Percentiles rank a stretch among this genome's conserved stretches.
Evolutionary conservation across 192 early-diverging fungal species (phyloP).

Genomic region (Backusella psychrophila): DNA sequence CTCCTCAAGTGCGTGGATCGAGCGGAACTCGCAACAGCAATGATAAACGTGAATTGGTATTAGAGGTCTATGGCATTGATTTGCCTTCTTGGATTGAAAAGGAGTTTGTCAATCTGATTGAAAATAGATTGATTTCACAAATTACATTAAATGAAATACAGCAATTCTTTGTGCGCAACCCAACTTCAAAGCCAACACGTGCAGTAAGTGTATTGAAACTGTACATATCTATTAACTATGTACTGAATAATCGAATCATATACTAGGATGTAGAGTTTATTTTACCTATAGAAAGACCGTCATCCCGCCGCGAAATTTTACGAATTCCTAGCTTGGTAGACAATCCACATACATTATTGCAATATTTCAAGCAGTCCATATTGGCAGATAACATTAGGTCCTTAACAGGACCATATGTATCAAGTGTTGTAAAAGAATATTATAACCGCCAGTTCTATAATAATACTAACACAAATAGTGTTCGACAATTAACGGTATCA

Average conservation of each 20-base stretch:
- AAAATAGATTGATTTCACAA: conserved; percentile 56
- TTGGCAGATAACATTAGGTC: conserved; percentile 14
- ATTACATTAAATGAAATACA: conserved; percentile 61
- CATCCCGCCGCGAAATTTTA: conserved; percentile 40
- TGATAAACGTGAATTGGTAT: conserved; percentile 49
- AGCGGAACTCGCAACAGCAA: conserved; percentile 5
- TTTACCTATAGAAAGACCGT: conserved; percentile 51
- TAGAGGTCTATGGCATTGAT: conserved; percentile 72
- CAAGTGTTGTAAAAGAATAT: neutral
- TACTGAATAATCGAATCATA: neutral
- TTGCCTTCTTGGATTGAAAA: conserved; percentile 43
- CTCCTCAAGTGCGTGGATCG: neutral
- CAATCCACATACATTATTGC: conserved; percentile 59
- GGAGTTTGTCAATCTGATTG: conserved; percentile 62
- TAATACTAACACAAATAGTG: neutral
- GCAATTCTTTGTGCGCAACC: conserved; percentile 64
- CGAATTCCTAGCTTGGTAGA: conserved; percentile 51
- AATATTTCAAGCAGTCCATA: conserved; percentile 61
- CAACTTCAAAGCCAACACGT: conserved; percentile 57
- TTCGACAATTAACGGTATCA: neutral
- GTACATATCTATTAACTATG: neutral
- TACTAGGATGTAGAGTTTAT: conserved; percentile 75
- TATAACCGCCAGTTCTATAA: neutral
- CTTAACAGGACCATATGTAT: conserved; percentile 12
- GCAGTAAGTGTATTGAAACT: conserved; percentile 39